Base-by-base conservation (phyloP, 176 grass and related monocot genomes). In the Hyparrhenia diplandra region DNA sequence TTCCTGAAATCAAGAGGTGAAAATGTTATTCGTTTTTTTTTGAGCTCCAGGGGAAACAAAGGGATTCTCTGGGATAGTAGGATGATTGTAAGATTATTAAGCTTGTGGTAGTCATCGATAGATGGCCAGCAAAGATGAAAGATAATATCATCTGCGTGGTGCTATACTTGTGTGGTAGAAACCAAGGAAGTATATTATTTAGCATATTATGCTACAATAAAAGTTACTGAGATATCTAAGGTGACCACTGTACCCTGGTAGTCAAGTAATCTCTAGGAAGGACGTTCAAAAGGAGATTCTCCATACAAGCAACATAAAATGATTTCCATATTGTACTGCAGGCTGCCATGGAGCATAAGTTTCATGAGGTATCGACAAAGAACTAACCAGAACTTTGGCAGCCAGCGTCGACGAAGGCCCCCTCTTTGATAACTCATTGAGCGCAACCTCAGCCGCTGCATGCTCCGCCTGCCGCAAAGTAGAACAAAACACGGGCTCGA, bases 331-430 rank as follows among this genome's bases (percentile, higher is more conserved):
- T 24, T 28, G 18, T 40, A 77, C 18, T 71, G 10, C 55, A 59
- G 13, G n/a, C 20, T n/a, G 20, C 64, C 69, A 2, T 30, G 16
- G 21, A 59, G 6, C 13, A 74, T n/a, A 23, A 8, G 43, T 24
- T 46, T 70, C 34, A 24, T 47, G 28, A 76, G 16, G 45, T 8
- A 77, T 78, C 78, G 65, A 69, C 45, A 82, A 49, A 40, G n/a
- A 67, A 89, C 83, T 78, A 37, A 92, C 90, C 86, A 92, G 75
- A 76, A 92, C 86, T 89, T 86, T 89, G 58, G 86, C 79, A 51
- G 90, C 86, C 88, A 92, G 70, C 8, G 83, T 83, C 25, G 79
- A 85, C 16, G 83, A 89, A 86, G 31, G 90, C 5, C 86, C 90
- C 80, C 83, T 89, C 70, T 83, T 92, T 2, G 90, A 92, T 58